These are phyloP conservation scores for Lindgomyces ingoldianus DNA, from an alignment of 495 filamentous ascomycete genomes.

Conservation along the genomic window DNA sequence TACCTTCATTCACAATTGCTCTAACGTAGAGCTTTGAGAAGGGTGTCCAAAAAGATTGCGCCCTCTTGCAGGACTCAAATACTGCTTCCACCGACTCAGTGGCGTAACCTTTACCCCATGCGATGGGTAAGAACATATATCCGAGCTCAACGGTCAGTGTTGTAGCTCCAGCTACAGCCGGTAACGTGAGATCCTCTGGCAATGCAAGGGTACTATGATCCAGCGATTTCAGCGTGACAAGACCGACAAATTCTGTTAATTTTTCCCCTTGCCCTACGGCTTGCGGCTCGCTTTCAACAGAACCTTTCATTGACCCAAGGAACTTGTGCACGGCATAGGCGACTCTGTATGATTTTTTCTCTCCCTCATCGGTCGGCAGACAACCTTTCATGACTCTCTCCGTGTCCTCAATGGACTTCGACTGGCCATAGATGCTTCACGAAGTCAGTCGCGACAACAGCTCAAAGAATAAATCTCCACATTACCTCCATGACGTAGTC, in stretches of 20 bases:
- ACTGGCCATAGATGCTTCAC: conserved; percentile 13
- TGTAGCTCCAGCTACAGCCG: conserved; percentile 1
- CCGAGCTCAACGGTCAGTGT: conserved; percentile 29
- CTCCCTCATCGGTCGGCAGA: conserved; percentile 4
- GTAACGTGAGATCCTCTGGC: conserved; percentile 15
- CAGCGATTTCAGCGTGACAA: conserved; percentile 17
- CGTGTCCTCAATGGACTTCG: conserved; percentile 27
- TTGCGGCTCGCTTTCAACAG: not conserved
- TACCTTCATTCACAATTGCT: conserved; percentile 31
- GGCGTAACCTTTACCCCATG: conserved; percentile 34
- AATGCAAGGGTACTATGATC: conserved; percentile 11
- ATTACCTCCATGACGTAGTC: conserved; percentile 31
- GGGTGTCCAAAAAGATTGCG: conserved; percentile 20
- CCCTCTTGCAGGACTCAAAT: conserved; percentile 27
- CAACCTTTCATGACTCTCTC: conserved; percentile 8
- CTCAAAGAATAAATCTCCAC: not conserved
- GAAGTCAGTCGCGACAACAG: conserved; percentile 4
- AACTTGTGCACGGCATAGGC: conserved; percentile 34
- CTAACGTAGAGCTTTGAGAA: conserved; percentile 27
- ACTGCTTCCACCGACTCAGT: conserved; percentile 20
- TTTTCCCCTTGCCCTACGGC: not conserved
- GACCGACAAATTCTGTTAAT: conserved; percentile 16
- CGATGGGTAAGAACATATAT: conserved; percentile 26
- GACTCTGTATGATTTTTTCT: conserved; percentile 22
- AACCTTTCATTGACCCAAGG: not conserved